Percentiles rank a stretch among this genome's conserved stretches.
These are phyloP conservation scores for Cardamine resedifolia DNA, from an alignment of 345 rosid species.

Conservation along the genomic window DNA sequence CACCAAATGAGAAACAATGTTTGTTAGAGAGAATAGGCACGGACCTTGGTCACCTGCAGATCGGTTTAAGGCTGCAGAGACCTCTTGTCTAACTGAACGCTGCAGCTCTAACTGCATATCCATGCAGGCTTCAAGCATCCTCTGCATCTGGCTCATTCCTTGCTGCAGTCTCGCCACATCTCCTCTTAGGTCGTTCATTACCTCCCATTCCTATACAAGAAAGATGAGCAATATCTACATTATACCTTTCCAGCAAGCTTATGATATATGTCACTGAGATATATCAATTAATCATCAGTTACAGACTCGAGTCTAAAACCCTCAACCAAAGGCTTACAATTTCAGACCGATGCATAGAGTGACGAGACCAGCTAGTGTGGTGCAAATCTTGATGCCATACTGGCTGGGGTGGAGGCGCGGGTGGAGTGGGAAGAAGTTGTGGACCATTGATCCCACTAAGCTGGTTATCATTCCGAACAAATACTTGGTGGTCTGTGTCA, in stretches of 20 bases:
- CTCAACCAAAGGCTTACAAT: constrained; percentile 52
- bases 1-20: constrained; percentile 9
- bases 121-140: constrained; percentile 98
- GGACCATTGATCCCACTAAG: constrained; percentile 55
- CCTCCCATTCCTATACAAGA: constrained; percentile 88
- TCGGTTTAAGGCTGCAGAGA: constrained; percentile 94
- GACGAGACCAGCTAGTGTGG: constrained; percentile 86
- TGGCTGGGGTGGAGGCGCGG: constrained; percentile 93
- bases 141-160: constrained; percentile 99
- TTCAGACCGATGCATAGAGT: constrained; percentile 86
- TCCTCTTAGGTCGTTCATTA: constrained; percentile 84
- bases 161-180: constrained; percentile 96
- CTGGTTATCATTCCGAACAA: constrained; percentile 59
- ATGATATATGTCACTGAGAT: neutral
- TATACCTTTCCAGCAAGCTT: constrained; percentile 20
- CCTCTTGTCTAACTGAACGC: constrained; percentile 98
- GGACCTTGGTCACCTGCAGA: constrained; percentile 70
- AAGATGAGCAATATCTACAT: constrained; percentile 13
- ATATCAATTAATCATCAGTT: neutral
- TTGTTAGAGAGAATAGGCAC: neutral
- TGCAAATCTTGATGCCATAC: constrained; percentile 91
- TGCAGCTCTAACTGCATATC: constrained; percentile 99
- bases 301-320: neutral
- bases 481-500: constrained; percentile 66
- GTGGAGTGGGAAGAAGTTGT: constrained; percentile 70